These are phyloP conservation scores for Candida sp. DNA, from an alignment of 1,139 yeast species.

Conservation along the genomic window DNA sequence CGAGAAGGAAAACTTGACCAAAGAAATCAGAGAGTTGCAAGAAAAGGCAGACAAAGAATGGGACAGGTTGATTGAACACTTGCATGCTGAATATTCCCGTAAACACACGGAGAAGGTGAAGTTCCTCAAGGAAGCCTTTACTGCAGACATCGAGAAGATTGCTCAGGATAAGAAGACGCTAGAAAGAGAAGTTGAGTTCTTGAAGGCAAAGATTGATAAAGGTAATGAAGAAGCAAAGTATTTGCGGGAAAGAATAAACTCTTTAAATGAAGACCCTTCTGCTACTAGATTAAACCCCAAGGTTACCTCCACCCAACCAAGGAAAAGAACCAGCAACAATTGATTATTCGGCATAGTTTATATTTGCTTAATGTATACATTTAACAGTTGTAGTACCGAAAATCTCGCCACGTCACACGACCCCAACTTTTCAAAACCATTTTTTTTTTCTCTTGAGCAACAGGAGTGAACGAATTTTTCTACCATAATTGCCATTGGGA, in stretches of 20 bases:
- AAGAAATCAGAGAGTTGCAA: constrained; percentile 37
- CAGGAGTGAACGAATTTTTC: neutral
- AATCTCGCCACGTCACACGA: neutral
- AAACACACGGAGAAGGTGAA: constrained; percentile 64
- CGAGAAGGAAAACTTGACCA: constrained; percentile 1
- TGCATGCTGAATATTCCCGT: constrained; percentile 68
- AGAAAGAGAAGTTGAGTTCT: constrained; percentile 16
- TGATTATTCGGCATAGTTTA: neutral
- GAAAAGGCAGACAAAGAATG: constrained; percentile 36
- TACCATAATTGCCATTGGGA: constrained; percentile 2
- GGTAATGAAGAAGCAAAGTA: constrained; percentile 15
- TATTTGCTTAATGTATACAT: neutral
- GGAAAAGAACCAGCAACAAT: neutral
- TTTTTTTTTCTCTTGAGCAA: neutral
- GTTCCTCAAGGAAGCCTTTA: constrained; percentile 21
- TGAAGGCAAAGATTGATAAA: constrained; percentile 15
- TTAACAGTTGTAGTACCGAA: neutral
- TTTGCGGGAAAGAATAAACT: constrained; percentile 15
- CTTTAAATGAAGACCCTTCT: constrained; percentile 7
- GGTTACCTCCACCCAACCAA: constrained; percentile 1
- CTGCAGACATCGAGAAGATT: constrained; percentile 12
- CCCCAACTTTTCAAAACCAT: constrained; percentile 5
- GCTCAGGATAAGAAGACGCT: constrained; percentile 10
- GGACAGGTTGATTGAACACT: constrained; percentile 64
- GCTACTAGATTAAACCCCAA: constrained; percentile 7